phyloP scores from a whole-genome alignment of 208 protist species.

The Leishmania aethiopica region DNA sequence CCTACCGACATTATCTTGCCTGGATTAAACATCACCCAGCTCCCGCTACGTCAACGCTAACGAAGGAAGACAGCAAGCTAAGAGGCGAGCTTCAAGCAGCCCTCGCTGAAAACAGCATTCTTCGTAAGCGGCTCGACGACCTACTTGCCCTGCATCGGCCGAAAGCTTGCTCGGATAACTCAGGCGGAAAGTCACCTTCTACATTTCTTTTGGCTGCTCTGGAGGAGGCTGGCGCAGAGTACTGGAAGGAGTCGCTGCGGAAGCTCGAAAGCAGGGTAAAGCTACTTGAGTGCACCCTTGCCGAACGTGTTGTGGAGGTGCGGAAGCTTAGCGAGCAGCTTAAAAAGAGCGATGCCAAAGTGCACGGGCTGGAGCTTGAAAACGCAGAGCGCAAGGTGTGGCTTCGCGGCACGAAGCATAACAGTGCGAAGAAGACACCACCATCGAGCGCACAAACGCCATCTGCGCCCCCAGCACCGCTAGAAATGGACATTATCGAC shows the following conservation, averaged over 20 bases:
- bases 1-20: conserved; percentile 28
- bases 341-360: conserved; percentile 19
- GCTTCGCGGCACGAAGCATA: neutral
- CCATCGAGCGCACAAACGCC: neutral
- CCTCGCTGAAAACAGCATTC: conserved; percentile 31
- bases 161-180: neutral
- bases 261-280: conserved; percentile 20
- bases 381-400: neutral
- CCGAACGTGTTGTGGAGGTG: conserved; percentile 19
- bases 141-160: conserved; percentile 12
- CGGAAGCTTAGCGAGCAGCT: conserved; percentile 14
- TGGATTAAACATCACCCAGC: conserved; percentile 17
- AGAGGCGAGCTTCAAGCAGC: conserved; percentile 22
- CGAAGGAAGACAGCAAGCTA: conserved; percentile 17
- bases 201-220: neutral
- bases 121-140: conserved; percentile 36
- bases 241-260: conserved; percentile 21
- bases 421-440: neutral
- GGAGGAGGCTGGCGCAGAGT: conserved; percentile 1
- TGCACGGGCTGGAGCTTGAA: conserved; percentile 20
- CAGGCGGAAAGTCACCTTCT: neutral
- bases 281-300: conserved; percentile 36
- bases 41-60: neutral
- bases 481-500: neutral
- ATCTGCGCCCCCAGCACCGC: neutral